These are phyloP conservation scores for Cordyceps cicadae DNA, from an alignment of 2,329 filamentous ascomycete genomes.

Conservation along the genomic window DNA sequence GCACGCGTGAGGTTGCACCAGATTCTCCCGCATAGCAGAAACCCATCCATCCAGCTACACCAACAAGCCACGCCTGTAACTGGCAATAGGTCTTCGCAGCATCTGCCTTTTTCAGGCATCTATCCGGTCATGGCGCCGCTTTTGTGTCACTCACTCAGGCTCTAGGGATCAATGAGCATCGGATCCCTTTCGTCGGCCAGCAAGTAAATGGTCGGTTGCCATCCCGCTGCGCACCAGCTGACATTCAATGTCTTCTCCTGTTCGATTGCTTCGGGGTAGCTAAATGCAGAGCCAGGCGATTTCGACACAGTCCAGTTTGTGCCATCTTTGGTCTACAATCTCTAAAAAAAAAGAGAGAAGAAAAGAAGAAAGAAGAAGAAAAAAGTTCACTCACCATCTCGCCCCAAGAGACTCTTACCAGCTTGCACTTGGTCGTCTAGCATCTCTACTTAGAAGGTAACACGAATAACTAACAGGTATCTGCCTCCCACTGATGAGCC, in stretches of 20 bases:
- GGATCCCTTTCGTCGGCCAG: background rate
- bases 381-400: no score
- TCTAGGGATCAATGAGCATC: background rate
- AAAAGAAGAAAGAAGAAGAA: no score
- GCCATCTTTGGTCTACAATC: no score
- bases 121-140: background rate
- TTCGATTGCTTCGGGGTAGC: background rate
- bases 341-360: no score
- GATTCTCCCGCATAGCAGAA: background rate
- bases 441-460: no score
- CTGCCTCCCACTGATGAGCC: no score
- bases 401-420: no score
- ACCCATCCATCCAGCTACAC: background rate
- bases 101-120: conserved; percentile 10
- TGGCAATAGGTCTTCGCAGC: conserved; percentile 1
- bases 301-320: no score
- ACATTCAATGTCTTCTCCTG: background rate
- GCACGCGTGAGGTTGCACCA: background rate
- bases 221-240: background rate
- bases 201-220: background rate
- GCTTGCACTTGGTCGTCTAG: no score
- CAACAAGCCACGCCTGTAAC: background rate
- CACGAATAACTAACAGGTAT: no score
- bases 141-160: background rate
- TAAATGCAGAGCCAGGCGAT: no score